phyloP scores from a whole-genome alignment of 768 basidiomycete genomes.

The Tricholoma flavovirens region DNA sequence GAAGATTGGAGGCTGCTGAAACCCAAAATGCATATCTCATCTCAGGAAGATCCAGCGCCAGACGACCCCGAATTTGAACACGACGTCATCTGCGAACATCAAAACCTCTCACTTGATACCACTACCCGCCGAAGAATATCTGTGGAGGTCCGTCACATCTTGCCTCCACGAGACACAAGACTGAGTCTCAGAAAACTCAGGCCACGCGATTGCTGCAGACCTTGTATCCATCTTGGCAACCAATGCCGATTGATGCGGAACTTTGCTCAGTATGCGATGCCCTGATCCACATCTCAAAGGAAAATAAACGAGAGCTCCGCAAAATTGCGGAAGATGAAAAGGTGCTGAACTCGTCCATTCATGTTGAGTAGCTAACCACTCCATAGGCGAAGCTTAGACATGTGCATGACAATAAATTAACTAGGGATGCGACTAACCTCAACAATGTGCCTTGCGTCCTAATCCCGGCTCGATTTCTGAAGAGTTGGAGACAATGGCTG shows the following conservation, averaged over 20 bases:
- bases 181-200: slow-evolving; percentile 28
- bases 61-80: slow-evolving; percentile 47
- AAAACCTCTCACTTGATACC: slow-evolving; percentile 46
- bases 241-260: slow-evolving; percentile 44
- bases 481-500: slow-evolving; percentile 68
- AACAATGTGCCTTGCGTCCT: slow-evolving; percentile 52
- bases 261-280: slow-evolving; percentile 62
- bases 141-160: slow-evolving; percentile 36
- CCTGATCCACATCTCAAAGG: slow-evolving; percentile 46
- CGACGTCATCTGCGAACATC: slow-evolving; percentile 74
- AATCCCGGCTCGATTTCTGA: slow-evolving; percentile 56
- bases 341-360: slow-evolving; percentile 33
- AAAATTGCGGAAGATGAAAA: slow-evolving; percentile 76
- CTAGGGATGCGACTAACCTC: slow-evolving; percentile 37
- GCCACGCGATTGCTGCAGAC: slow-evolving; percentile 48
- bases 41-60: slow-evolving; percentile 60
- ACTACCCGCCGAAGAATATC: slow-evolving; percentile 61
- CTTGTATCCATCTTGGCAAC: slow-evolving; percentile 63
- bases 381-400: slow-evolving; percentile 56
- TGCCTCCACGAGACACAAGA: background rate
- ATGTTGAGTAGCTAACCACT: slow-evolving; percentile 11
- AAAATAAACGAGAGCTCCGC: slow-evolving; percentile 56
- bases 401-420: slow-evolving; percentile 53
- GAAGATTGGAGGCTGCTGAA: slow-evolving; percentile 68
- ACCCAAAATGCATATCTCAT: slow-evolving; percentile 70